A percentile compares a stretch with the other conserved stretches of the same genome.
These are phyloP conservation scores for Yamadazyma mexicana DNA, from an alignment of 1,139 yeast species.

Conservation along the genomic window DNA sequence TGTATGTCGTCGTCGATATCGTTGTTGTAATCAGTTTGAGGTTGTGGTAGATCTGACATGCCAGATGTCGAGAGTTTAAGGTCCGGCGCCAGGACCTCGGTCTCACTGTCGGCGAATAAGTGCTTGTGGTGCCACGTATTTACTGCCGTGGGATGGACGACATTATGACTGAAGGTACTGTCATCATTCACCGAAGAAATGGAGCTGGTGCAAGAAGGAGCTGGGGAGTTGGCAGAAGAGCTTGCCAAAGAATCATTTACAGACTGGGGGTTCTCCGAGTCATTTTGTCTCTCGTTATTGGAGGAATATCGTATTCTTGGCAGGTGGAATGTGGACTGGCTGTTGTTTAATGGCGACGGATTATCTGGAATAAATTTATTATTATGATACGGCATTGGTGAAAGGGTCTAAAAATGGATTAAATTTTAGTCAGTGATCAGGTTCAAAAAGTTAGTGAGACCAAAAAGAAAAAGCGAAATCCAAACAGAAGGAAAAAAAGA, in stretches of 20 bases:
- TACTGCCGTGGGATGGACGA: too few relatives aligned
- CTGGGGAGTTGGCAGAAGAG: slow-evolving; percentile 1
- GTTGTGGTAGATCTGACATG: neutral
- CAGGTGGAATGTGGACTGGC: neutral
- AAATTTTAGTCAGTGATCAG: too few relatives aligned
- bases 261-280: neutral
- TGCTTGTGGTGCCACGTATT: too few relatives aligned
- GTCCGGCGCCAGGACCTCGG: too few relatives aligned
- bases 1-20: slow-evolving; percentile 14
- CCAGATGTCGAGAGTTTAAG: neutral
- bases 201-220: neutral
- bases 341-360: slow-evolving; percentile 22
- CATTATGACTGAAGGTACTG: neutral
- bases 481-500: too few relatives aligned
- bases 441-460: too few relatives aligned
- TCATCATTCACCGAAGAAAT: neutral
- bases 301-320: slow-evolving; percentile 3
- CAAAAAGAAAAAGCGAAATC: too few relatives aligned
- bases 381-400: neutral
- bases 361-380: slow-evolving; percentile 20
- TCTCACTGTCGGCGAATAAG: too few relatives aligned
- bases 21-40: slow-evolving; percentile 7
- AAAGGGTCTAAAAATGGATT: too few relatives aligned
- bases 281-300: neutral
- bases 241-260: neutral